Conservation (phyloP, 805 yeast genomes). For the Candida maris region DNA sequence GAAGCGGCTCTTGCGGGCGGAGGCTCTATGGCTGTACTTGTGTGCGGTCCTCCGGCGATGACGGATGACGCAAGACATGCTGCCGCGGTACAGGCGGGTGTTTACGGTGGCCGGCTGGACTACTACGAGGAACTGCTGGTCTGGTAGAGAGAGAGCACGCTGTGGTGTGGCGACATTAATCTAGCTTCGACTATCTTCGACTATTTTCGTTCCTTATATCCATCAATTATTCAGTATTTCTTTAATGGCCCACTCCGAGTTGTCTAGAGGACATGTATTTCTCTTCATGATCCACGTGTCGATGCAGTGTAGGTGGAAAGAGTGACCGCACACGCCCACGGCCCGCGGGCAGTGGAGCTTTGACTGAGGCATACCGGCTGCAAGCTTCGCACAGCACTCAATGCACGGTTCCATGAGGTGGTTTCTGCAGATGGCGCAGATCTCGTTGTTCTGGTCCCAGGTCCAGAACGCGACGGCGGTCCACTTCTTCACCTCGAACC, state of each 20-base stretch:
- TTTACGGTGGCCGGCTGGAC: conserved; percentile 50
- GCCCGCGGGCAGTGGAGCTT: conserved; percentile 72
- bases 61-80: conserved; percentile 50
- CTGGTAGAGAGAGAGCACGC: conserved; percentile 44
- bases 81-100: conserved; percentile 40
- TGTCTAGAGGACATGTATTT: conserved; percentile 95
- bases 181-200: no score
- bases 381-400: conserved; percentile 73
- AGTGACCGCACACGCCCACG: conserved; percentile 96
- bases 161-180: no score
- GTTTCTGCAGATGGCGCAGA: conserved; percentile 97
- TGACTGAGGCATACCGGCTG: conserved; percentile 37
- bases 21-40: conserved; percentile 37
- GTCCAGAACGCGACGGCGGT: conserved; percentile 99
- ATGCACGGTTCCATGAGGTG: conserved; percentile 98
- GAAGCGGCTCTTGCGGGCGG: conserved; percentile 34
- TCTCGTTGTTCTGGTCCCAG: conserved; percentile 77
- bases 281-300: conserved; percentile 93
- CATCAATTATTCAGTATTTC: conserved; percentile 24
- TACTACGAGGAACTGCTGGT: conserved; percentile 71
- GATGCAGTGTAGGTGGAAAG: conserved; percentile 97
- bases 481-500: conserved; percentile 95
- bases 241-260: conserved; percentile 69
- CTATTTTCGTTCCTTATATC: background rate
- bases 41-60: conserved; percentile 46